A percentile compares a stretch with the other conserved stretches of the same genome.
Evolutionary conservation across 75 land plant genomes (phyloP).

Genomic region (Ceratopteris richardii): DNA sequence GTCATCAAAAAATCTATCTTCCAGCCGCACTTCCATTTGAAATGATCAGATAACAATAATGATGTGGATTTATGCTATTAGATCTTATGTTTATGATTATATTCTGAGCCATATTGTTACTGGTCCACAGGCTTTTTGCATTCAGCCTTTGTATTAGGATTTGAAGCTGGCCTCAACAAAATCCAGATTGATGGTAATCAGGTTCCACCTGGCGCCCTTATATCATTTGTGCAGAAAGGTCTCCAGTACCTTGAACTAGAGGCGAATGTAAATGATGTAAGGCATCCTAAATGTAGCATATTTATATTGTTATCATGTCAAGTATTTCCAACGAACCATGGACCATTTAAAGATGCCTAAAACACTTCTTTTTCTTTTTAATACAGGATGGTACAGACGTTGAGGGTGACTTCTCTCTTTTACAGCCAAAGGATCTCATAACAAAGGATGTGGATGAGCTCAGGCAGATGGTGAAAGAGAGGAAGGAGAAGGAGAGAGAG

Average conservation of each 20-base stretch:
- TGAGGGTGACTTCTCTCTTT: conserved; percentile 82
- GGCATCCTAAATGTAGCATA: too few relatives aligned
- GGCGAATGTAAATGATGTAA: conserved; percentile 76
- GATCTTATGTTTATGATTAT: too few relatives aligned
- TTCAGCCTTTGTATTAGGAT: conserved; percentile 87
- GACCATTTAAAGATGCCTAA: neutral
- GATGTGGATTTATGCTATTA: too few relatives aligned
- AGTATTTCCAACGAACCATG: neutral
- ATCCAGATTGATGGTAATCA: conserved; percentile 73
- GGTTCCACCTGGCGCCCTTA: conserved; percentile 87
- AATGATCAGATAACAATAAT: too few relatives aligned
- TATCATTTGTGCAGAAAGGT: conserved; percentile 92
- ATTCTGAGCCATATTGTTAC: too few relatives aligned
- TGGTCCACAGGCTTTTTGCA: conserved; percentile 71
- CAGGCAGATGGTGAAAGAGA: conserved; percentile 68
- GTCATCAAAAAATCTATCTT: too few relatives aligned
- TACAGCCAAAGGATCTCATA: conserved; percentile 89
- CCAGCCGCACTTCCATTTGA: too few relatives aligned
- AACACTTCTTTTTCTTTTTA: conserved; percentile 8
- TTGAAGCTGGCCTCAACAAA: conserved; percentile 89
- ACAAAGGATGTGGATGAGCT: conserved; percentile 87
- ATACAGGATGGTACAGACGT: conserved; percentile 70
- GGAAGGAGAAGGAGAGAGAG: conserved; percentile 62
- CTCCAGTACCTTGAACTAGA: conserved; percentile 75
- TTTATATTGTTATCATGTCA: neutral